Percentiles rank a stretch among this genome's conserved stretches.
These are phyloP conservation scores for Nakazawaea wickerhamii DNA, from an alignment of 805 yeast genomes.

Conservation along the genomic window DNA sequence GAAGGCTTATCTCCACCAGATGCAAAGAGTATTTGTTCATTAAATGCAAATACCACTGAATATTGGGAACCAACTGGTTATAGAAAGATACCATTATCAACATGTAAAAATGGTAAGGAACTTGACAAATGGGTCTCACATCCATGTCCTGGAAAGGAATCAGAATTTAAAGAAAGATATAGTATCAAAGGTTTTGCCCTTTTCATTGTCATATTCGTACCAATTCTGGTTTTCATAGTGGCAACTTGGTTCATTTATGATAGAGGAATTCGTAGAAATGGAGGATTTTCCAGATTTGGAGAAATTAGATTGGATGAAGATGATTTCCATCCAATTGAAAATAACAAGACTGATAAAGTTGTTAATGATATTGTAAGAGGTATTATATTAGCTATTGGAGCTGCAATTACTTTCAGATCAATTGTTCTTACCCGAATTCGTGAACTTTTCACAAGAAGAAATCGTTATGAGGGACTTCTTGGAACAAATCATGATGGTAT, in stretches of 20 bases:
- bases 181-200: constrained; percentile 50
- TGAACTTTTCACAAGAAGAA: constrained; percentile 21
- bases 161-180: constrained; percentile 45
- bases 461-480: constrained; percentile 24
- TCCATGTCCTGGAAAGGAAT: constrained; percentile 86
- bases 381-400: constrained; percentile 47
- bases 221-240: constrained; percentile 47
- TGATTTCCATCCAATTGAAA: constrained; percentile 46
- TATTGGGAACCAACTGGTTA: constrained; percentile 91
- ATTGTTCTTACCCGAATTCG: constrained; percentile 15
- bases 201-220: constrained; percentile 49
- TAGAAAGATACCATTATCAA: constrained; percentile 76
- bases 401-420: constrained; percentile 20
- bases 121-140: constrained; percentile 59
- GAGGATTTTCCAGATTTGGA: constrained; percentile 74
- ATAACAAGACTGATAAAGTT: constrained; percentile 51
- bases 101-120: constrained; percentile 76
- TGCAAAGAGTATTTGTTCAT: constrained; percentile 52
- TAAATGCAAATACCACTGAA: constrained; percentile 50
- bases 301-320: constrained; percentile 77
- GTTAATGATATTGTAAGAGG: constrained; percentile 54
- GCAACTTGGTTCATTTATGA: constrained; percentile 69
- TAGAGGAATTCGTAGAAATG: constrained; percentile 73
- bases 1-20: constrained; percentile 66
- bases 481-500: constrained; percentile 17